Conservation (phyloP, 345 rosid species). For the Camelina hispida region DNA sequence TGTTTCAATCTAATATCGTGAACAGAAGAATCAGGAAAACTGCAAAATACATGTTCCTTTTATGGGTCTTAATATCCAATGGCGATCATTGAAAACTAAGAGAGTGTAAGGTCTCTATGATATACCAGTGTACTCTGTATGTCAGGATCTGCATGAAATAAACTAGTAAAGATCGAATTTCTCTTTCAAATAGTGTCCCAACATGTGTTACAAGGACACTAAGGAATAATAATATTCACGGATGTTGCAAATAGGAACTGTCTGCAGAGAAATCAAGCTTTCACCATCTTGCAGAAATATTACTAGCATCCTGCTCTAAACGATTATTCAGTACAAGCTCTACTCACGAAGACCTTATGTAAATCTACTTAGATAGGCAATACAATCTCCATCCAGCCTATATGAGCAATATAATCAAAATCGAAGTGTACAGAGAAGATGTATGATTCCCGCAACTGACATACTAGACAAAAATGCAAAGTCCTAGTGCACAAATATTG, state of each 20-base stretch:
- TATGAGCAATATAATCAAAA: slow-evolving; percentile 11
- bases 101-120: slow-evolving; percentile 21
- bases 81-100: neutral
- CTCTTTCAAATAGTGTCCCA: neutral
- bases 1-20: neutral
- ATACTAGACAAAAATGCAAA: neutral
- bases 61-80: slow-evolving; percentile 6
- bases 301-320: slow-evolving; percentile 9
- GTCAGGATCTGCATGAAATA: neutral
- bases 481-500: neutral
- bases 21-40: neutral
- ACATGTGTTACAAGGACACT: neutral
- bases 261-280: neutral
- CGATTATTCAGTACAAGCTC: neutral
- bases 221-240: neutral
- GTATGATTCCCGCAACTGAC: slow-evolving; percentile 16
- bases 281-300: slow-evolving; percentile 19
- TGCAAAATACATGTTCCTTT: slow-evolving; percentile 11
- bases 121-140: neutral
- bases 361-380: neutral
- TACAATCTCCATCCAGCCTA: slow-evolving; percentile 12
- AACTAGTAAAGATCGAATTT: neutral
- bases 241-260: neutral
- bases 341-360: neutral
- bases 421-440: slow-evolving; percentile 14